Percentiles rank a stretch among this genome's conserved stretches.
Conservation (phyloP, 495 filamentous ascomycete genomes). For the Pyronema omphalodes region DNA sequence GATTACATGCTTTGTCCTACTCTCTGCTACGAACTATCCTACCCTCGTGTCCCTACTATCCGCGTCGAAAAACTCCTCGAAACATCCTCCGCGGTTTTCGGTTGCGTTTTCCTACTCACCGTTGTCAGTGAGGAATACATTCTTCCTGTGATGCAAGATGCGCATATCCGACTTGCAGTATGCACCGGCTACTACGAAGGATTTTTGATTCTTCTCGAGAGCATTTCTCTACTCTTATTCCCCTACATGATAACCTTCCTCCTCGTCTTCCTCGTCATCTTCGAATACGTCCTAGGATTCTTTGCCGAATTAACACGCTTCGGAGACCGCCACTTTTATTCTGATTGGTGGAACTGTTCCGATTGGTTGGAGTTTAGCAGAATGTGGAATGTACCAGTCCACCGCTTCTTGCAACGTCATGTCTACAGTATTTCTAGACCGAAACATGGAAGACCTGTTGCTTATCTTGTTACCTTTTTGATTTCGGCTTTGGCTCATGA, state of each 20-base stretch:
- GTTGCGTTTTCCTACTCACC: constrained; percentile 87
- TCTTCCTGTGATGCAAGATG: constrained; percentile 60
- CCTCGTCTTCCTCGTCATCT: constrained; percentile 89
- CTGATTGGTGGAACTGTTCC: constrained; percentile 85
- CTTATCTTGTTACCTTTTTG: constrained; percentile 81
- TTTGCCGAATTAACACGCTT: constrained; percentile 92
- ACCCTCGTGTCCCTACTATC: constrained; percentile 54
- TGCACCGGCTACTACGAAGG: constrained; percentile 43
- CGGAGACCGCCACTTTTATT: constrained; percentile 87
- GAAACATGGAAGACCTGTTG: constrained; percentile 55
- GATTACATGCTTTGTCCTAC: constrained; percentile 90
- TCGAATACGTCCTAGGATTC: constrained; percentile 87
- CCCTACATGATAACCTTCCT: constrained; percentile 95
- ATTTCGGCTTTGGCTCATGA: constrained; percentile 81
- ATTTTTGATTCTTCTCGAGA: constrained; percentile 67
- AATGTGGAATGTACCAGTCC: constrained; percentile 98
- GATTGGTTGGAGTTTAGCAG: constrained; percentile 92
- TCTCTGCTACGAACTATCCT: constrained; percentile 93
- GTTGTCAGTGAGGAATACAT: constrained; percentile 91
- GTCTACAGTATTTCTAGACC: constrained; percentile 69
- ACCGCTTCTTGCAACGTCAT: constrained; percentile 87
- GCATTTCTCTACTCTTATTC: constrained; percentile 83
- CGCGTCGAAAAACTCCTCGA: constrained; percentile 67
- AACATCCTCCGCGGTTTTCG: constrained; percentile 81
- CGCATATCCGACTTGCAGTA: constrained; percentile 43